These are phyloP conservation scores for Cucumis cinereus DNA, from an alignment of 306 rosid genomes.

Conservation along the genomic window DNA sequence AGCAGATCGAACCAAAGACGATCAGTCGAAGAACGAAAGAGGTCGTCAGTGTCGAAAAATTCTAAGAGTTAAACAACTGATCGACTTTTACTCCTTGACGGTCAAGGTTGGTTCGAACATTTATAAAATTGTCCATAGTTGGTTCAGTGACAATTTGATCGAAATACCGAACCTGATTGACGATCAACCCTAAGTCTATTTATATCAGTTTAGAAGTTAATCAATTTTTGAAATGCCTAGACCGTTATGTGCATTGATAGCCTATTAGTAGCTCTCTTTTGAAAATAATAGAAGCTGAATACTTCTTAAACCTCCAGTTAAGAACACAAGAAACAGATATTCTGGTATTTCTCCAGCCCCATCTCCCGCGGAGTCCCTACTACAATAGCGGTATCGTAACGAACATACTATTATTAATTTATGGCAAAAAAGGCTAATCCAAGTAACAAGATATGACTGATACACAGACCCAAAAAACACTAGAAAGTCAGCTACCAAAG, in stretches of 20 bases:
- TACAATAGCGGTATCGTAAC: neutral
- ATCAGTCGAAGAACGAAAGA: too few species aligned
- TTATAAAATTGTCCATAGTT: too few species aligned
- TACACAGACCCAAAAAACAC: neutral
- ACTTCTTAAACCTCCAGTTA: neutral
- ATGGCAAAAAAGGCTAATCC: neutral
- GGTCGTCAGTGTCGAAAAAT: too few species aligned
- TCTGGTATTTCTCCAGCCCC: neutral
- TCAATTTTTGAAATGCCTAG: neutral
- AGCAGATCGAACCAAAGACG: too few species aligned
- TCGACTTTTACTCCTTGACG: too few species aligned
- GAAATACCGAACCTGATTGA: too few species aligned
- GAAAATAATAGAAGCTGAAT: neutral
- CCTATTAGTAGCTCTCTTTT: neutral
- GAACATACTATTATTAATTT: neutral
- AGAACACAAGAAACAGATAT: neutral
- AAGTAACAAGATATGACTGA: neutral
- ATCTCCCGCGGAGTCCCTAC: neutral
- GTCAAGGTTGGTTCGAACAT: too few species aligned
- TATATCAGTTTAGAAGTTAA: too few species aligned
- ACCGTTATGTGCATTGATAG: neutral
- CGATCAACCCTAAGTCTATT: too few species aligned
- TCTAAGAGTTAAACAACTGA: too few species aligned
- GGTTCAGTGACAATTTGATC: too few species aligned
- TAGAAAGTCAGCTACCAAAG: neutral